Evolutionary conservation across 2,329 filamentous ascomycete species (phyloP), one percentile per base, ranked within the genome.

Genomic region (Chrysoporthe puriensis): DNA sequence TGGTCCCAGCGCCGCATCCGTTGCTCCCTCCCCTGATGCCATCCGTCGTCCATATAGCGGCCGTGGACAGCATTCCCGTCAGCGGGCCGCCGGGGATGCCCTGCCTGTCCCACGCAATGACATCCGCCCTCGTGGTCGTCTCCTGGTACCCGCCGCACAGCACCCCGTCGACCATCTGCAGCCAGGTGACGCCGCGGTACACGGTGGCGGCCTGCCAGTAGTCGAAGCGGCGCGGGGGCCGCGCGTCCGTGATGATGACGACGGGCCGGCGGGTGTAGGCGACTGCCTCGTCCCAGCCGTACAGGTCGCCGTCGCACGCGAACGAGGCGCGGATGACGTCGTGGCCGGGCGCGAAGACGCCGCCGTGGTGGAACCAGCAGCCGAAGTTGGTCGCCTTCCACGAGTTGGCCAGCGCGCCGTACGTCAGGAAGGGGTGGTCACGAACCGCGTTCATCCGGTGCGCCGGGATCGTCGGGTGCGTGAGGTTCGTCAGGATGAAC

Each of bases 341-440:
- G 50, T 43, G 42, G 1, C 64, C 42, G 40, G 21, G 16, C 32
- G 21, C 18, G 16, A 58, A 69, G 16, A 67, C 11, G n/a, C 54
- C 40, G 21, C 60, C 65, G 32, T 46, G 65, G 48, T 67, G 68
- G 43, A 64, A 67, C 50, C 54, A 69, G 57, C 68, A 69, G 26
- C 65, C 65, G 4, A 69, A 62, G 40, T 69, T 62, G 9, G 68
- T 67, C 3, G 65, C 52, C 65, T 67, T 69, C 68, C 68, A 67
- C 44, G 60, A 67, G 44, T 67, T 64, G 11, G 60, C 46, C 44
- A 69, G 60, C 1, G 52, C 32, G 18, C 64, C 67, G 56, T 69
- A 32, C n/a, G 18, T 26, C 13, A 69, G 48, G 1, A 60, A 50
- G 2, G 59, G 32, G 26, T 62, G 44, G 26, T 69, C 18, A 6